Conservation (phyloP, 257 asterid genomes). For the Fraxinus anomala region DNA sequence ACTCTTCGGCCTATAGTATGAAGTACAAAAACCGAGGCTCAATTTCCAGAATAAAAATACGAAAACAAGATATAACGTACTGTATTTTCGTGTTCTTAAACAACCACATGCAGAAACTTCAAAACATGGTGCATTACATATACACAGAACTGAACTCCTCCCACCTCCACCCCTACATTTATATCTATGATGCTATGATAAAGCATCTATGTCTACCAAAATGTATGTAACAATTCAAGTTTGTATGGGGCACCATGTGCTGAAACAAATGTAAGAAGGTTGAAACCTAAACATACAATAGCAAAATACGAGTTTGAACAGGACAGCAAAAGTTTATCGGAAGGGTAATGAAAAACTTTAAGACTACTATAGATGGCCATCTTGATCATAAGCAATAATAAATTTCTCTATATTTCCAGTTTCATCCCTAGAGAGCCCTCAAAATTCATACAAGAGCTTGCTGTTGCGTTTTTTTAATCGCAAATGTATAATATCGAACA, state of each 20-base stretch:
- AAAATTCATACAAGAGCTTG: neutral
- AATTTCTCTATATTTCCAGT: neutral
- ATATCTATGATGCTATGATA: neutral
- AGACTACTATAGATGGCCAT: neutral
- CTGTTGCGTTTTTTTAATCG: too few species aligned
- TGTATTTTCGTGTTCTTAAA: neutral
- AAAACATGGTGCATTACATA: neutral
- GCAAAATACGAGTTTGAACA: neutral
- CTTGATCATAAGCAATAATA: neutral
- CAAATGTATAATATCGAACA: too few species aligned
- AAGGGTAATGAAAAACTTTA: too few species aligned
- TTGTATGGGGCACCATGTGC: neutral
- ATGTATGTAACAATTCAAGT: neutral
- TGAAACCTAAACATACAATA: neutral
- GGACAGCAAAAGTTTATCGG: neutral
- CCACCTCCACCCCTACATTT: neutral
- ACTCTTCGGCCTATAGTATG: neutral
- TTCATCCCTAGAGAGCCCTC: conserved; percentile 2
- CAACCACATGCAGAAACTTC: neutral
- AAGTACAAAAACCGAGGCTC: neutral
- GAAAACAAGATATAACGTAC: neutral
- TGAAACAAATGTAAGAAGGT: neutral
- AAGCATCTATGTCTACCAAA: neutral
- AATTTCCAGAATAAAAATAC: neutral
- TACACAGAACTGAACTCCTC: neutral